A percentile compares a stretch with the other conserved stretches of the same genome.
These are phyloP conservation scores for Apium graveolens DNA, from an alignment of 129 eudicot genomes.

Conservation along the genomic window DNA sequence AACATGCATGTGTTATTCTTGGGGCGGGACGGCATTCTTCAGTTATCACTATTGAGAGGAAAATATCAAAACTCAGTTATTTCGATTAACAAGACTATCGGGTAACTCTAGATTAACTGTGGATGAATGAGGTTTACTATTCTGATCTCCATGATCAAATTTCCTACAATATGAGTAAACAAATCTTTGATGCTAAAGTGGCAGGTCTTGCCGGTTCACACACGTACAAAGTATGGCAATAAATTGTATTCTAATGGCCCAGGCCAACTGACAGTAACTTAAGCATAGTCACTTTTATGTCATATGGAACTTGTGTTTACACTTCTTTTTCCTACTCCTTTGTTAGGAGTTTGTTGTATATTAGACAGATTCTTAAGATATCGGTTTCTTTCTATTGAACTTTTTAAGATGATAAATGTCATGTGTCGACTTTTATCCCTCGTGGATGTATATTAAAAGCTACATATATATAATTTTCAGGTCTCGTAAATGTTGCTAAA, in stretches of 20 bases:
- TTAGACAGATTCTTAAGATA: neutral
- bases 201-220: neutral
- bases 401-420: neutral
- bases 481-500: constrained; percentile 54
- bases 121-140: neutral
- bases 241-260: neutral
- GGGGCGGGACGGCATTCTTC: neutral
- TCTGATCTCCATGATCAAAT: neutral
- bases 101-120: neutral
- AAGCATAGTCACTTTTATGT: neutral
- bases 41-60: neutral
- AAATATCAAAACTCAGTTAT: no score
- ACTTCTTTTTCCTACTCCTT: neutral
- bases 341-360: neutral
- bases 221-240: neutral
- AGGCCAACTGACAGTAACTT: neutral
- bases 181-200: neutral
- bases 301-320: neutral
- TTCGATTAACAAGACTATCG: neutral
- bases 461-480: constrained; percentile 28
- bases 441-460: neutral
- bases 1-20: neutral
- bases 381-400: neutral
- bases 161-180: neutral
- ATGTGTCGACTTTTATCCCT: neutral